Percentiles rank a stretch among this genome's conserved stretches.
These are phyloP conservation scores for Westerdykella aurantiaca DNA, from an alignment of 2,329 filamentous ascomycete species.

Conservation along the genomic window DNA sequence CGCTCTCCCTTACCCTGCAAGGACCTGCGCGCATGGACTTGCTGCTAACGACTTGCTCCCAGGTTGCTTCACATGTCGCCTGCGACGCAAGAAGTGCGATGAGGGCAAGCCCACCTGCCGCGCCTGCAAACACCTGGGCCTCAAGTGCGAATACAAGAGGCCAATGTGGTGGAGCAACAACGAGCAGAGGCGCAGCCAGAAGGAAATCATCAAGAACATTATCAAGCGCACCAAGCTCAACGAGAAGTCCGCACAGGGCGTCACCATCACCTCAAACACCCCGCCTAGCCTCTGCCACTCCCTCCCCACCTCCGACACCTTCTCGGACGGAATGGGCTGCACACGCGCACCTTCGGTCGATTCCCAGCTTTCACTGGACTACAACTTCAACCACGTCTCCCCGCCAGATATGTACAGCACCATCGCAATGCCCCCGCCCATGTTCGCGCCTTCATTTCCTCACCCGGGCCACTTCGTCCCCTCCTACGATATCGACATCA, in stretches of 20 bases:
- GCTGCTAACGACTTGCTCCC: slow-evolving; percentile 33
- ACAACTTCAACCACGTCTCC: slow-evolving; percentile 60
- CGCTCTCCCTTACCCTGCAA: slow-evolving; percentile 26
- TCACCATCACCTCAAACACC: slow-evolving; percentile 49
- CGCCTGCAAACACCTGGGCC: slow-evolving; percentile 65
- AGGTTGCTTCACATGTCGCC: slow-evolving; percentile 64
- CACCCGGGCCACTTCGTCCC: slow-evolving; percentile 62
- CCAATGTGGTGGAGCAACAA: slow-evolving; percentile 97
- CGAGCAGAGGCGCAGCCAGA: slow-evolving; percentile 76
- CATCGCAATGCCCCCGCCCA: slow-evolving; percentile 53
- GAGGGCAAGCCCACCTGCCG: slow-evolving; percentile 60
- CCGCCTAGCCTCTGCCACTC: slow-evolving; percentile 78
- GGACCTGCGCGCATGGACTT: slow-evolving; percentile 30
- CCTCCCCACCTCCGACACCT: slow-evolving; percentile 72
- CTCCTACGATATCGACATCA: slow-evolving; percentile 83
- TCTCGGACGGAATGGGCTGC: slow-evolving; percentile 63
- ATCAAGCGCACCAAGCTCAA: slow-evolving; percentile 95
- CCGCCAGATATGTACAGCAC: slow-evolving; percentile 53
- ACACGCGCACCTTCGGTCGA: slow-evolving; percentile 73
- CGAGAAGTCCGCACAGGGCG: slow-evolving; percentile 65
- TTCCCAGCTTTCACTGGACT: slow-evolving; percentile 64
- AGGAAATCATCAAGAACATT: slow-evolving; percentile 92
- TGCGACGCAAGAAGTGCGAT: slow-evolving; percentile 65
- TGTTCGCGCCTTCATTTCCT: slow-evolving; percentile 39
- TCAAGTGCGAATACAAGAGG: slow-evolving; percentile 92